Evolutionary conservation across 73 alveolate species (phyloP).

Genomic region (Blepharisma japonicum): DNA sequence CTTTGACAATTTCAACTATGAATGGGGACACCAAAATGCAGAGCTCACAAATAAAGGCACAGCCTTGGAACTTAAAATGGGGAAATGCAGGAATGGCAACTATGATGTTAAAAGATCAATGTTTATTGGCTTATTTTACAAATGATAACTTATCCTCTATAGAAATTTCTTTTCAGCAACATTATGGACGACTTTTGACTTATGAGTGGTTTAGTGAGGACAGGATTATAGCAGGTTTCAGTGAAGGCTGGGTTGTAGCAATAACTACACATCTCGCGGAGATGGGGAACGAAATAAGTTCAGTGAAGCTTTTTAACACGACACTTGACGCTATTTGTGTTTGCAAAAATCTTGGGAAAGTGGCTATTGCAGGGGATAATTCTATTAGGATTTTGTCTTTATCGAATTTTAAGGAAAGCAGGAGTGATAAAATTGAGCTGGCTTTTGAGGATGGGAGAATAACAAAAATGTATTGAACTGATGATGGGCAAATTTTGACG

Average conservation of each 20-base stretch:
- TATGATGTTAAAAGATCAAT: constrained; percentile 23
- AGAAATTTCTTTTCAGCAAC: constrained; percentile 86
- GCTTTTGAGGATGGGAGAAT: constrained; percentile 68
- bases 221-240: constrained; percentile 82
- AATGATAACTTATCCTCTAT: constrained; percentile 52
- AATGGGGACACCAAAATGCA: constrained; percentile 89
- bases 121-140: neutral
- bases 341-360: constrained; percentile 67
- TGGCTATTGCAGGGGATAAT: constrained; percentile 93
- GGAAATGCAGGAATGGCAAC: constrained; percentile 53
- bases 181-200: constrained; percentile 88
- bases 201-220: constrained; percentile 94
- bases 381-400: constrained; percentile 67
- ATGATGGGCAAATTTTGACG: constrained; percentile 91
- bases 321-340: constrained; percentile 81
- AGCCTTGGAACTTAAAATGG: constrained; percentile 82
- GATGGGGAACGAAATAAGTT: constrained; percentile 74
- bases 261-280: constrained; percentile 79
- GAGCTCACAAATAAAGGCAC: constrained; percentile 77
- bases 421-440: constrained; percentile 41
- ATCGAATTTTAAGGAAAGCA: constrained; percentile 75
- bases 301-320: constrained; percentile 69
- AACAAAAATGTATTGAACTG: constrained; percentile 85
- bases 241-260: constrained; percentile 86
- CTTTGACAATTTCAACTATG: constrained; percentile 84